Evolutionary conservation across 2,329 filamentous ascomycete genomes (phyloP).

Genomic region (Cadophora malorum): DNA sequence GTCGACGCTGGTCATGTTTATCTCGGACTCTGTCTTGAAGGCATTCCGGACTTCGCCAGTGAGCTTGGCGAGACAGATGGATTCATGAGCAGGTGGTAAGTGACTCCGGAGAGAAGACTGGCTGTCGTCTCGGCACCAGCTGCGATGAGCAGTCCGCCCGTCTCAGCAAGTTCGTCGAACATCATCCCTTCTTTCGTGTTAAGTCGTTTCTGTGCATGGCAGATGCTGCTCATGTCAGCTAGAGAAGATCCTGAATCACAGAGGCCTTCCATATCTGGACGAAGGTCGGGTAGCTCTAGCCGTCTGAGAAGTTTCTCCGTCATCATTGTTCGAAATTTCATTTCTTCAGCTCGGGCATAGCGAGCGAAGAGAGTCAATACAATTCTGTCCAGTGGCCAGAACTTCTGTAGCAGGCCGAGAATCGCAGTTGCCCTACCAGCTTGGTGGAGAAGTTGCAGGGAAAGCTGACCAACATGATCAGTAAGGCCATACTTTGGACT

Average conservation of each 20-base stretch:
- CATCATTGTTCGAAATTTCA: constrained; percentile 8
- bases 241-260: background rate
- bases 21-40: constrained; percentile 5
- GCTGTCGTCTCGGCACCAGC: constrained; percentile 51
- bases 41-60: background rate
- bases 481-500: background rate
- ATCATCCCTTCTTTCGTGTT: constrained; percentile 7
- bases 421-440: background rate
- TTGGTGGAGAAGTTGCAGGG: background rate
- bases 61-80: constrained; percentile 1
- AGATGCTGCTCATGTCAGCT: background rate
- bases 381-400: background rate
- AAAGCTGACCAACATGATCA: background rate
- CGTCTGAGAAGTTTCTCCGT: constrained; percentile 14
- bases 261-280: constrained; percentile 24
- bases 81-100: constrained; percentile 12
- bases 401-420: constrained; percentile 18
- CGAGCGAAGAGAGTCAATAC: constrained; percentile 11
- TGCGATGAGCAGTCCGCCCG: constrained; percentile 40
- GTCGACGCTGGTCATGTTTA: constrained; percentile 14
- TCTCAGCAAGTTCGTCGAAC: constrained; percentile 28
- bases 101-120: constrained; percentile 37
- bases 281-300: constrained; percentile 6
- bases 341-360: constrained; percentile 11
- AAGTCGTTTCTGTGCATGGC: constrained; percentile 7